Evolutionary conservation across 192 early-diverging fungal species (phyloP).

Genomic region (Podila verticillata): DNA sequence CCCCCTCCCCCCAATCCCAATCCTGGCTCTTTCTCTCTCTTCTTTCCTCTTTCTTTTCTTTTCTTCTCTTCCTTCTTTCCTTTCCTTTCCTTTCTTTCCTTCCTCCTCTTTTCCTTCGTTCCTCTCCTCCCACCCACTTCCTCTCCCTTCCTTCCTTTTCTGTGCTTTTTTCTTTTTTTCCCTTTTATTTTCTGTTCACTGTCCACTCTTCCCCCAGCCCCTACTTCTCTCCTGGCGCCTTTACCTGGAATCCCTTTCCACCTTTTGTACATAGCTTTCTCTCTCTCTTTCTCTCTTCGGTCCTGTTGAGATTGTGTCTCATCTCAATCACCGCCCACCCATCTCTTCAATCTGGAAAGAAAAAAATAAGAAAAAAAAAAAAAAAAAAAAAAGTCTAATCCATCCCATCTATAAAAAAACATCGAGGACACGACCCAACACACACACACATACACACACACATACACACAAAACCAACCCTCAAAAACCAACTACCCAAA

Average conservation of each 20-base stretch:
- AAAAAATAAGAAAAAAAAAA: background rate
- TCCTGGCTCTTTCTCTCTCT: background rate
- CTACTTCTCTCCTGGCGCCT: no score
- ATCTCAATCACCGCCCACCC: background rate
- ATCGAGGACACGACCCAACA: no score
- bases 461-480: no score
- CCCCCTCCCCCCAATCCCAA: background rate
- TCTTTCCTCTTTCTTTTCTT: no score
- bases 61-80: no score
- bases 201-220: no score
- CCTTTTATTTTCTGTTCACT: no score
- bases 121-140: background rate
- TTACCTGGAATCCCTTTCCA: background rate
- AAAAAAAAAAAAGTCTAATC: slow-evolving; percentile 2
- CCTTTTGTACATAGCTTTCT: background rate
- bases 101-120: slow-evolving; percentile 4
- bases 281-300: background rate
- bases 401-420: background rate
- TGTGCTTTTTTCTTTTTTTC: background rate
- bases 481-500: background rate
- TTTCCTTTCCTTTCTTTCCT: background rate
- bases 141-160: background rate
- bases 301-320: background rate
- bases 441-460: no score
- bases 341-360: background rate